Evolutionary conservation across 371 early-diverging fungal genomes (phyloP).

Genomic region (Mortierella sp.): DNA sequence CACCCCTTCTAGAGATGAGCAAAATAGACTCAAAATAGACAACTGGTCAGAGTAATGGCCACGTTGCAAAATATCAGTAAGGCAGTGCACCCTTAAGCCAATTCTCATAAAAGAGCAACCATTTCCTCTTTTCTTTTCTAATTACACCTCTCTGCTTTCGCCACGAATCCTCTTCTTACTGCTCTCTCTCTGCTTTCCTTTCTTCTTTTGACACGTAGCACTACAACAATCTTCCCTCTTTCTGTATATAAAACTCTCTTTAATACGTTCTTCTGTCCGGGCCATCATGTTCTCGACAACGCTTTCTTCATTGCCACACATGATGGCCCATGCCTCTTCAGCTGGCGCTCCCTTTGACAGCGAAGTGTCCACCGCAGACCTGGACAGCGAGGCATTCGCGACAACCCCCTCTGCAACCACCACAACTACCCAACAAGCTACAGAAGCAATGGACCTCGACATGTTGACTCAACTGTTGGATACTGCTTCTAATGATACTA

Average conservation of each 20-base stretch:
- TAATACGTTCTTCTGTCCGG: constrained; percentile 50
- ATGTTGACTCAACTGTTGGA: constrained; percentile 46
- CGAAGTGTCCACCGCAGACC: constrained; percentile 58
- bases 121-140: constrained; percentile 6
- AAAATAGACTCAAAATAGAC: background rate
- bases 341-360: constrained; percentile 58
- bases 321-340: constrained; percentile 60
- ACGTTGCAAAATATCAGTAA: constrained; percentile 33
- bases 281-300: constrained; percentile 59
- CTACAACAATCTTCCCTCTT: constrained; percentile 1
- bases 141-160: constrained; percentile 24
- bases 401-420: constrained; percentile 57
- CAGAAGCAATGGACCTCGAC: constrained; percentile 25
- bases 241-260: constrained; percentile 44
- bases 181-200: background rate
- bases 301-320: constrained; percentile 44
- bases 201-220: constrained; percentile 30
- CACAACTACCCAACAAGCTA: constrained; percentile 1
- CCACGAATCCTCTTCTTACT: constrained; percentile 24
- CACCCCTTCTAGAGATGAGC: background rate
- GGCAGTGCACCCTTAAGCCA: constrained; percentile 10
- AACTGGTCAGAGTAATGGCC: constrained; percentile 10
- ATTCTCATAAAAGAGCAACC: constrained; percentile 5
- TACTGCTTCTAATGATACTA: background rate
- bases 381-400: constrained; percentile 58